Evolutionary conservation across 208 protist genomes (phyloP).

Genomic region (Leishmania lainsoni): DNA sequence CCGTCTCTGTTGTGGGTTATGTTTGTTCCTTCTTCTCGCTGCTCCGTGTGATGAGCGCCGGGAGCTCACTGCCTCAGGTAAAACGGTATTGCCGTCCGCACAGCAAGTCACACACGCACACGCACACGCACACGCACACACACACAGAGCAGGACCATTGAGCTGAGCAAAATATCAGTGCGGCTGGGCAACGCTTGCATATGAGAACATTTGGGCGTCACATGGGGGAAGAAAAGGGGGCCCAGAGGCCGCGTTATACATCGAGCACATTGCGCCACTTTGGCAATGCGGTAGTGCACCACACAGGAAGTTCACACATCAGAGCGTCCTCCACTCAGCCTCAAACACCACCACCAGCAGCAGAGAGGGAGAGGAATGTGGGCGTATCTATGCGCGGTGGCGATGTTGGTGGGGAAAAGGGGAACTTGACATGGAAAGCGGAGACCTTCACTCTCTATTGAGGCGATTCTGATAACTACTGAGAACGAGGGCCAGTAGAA

Average conservation of each 20-base stretch:
- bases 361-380: neutral
- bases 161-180: neutral
- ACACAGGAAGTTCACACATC: neutral
- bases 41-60: neutral
- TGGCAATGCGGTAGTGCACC: neutral
- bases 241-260: neutral
- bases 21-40: neutral
- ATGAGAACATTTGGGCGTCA: neutral
- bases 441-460: neutral
- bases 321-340: neutral
- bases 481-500: neutral
- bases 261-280: neutral
- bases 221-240: neutral
- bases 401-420: neutral
- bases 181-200: neutral
- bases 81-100: neutral
- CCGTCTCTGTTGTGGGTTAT: neutral
- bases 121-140: neutral
- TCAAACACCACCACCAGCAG: neutral
- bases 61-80: neutral
- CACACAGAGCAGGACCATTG: neutral
- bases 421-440: neutral
- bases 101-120: neutral
- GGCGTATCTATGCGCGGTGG: neutral
- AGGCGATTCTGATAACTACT: neutral